A percentile compares a stretch with the other conserved stretches of the same genome.
Conservation (phyloP, 2,329 filamentous ascomycete genomes). For the Dactylella cylindrospora region DNA sequence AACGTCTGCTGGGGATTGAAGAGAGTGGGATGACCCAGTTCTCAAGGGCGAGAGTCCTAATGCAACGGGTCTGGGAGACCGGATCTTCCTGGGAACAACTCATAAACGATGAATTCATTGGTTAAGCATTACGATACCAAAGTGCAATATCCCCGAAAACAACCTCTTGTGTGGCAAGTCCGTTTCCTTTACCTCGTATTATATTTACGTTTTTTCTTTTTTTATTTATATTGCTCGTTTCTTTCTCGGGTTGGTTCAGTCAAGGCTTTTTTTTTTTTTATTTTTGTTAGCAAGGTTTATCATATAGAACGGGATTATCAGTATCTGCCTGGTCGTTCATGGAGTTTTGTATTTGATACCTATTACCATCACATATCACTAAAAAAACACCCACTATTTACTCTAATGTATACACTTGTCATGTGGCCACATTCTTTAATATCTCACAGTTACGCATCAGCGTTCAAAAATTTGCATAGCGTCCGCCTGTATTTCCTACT, state of each 20-base stretch:
- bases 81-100: conserved; percentile 69
- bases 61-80: conserved; percentile 71
- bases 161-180: conserved; percentile 38
- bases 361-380: conserved; percentile 18
- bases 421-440: no score
- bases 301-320: conserved; percentile 36
- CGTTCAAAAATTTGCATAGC: conserved; percentile 1
- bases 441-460: conserved; percentile 2
- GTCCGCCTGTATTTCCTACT: conserved; percentile 5
- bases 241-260: conserved; percentile 31
- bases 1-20: conserved; percentile 68
- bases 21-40: conserved; percentile 74
- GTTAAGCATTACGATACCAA: conserved; percentile 58
- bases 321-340: conserved; percentile 14
- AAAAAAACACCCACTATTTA: conserved; percentile 7
- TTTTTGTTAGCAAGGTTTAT: conserved; percentile 14
- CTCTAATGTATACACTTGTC: no score
- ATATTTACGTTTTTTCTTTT: conserved; percentile 15
- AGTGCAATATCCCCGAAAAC: no score
- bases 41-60: conserved; percentile 63
- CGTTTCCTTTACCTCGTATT: conserved; percentile 17
- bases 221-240: conserved; percentile 5
- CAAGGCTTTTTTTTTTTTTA: conserved; percentile 4
- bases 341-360: conserved; percentile 41
- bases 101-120: conserved; percentile 68